These are phyloP conservation scores for Hyphopichia wangnamkhiaoensis DNA, from an alignment of 1,139 yeast genomes.

Conservation along the genomic window DNA sequence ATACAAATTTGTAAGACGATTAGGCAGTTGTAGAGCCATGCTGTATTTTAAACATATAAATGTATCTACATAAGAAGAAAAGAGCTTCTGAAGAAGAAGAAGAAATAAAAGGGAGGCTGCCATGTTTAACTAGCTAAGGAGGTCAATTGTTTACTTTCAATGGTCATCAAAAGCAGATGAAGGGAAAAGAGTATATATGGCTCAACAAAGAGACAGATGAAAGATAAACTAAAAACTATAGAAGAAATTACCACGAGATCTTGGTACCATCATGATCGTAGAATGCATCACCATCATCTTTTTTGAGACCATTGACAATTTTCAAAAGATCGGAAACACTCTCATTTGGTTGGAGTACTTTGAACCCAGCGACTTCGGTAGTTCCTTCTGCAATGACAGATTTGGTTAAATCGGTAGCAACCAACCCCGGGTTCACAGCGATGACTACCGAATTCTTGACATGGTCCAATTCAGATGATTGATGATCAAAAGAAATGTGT, in stretches of 20 bases:
- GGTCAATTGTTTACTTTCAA: no score
- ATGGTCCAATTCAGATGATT: neutral
- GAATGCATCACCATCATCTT: constrained; percentile 11
- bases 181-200: no score
- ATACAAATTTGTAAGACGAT: no score
- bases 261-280: constrained; percentile 10
- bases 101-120: no score
- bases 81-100: no score
- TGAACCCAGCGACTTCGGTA: neutral
- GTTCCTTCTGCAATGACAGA: neutral
- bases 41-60: no score
- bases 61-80: no score
- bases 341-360: constrained; percentile 7
- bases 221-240: no score
- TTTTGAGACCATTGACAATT: constrained; percentile 6
- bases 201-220: no score
- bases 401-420: constrained; percentile 24
- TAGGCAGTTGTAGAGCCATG: no score
- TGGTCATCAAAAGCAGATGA: no score
- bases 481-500: constrained; percentile 18
- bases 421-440: constrained; percentile 31
- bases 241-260: constrained; percentile 6
- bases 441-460: constrained; percentile 20
- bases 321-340: constrained; percentile 7
- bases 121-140: no score